These are phyloP conservation scores for Fusarium sp. DNA, from an alignment of 2,329 filamentous ascomycete species.

Conservation along the genomic window DNA sequence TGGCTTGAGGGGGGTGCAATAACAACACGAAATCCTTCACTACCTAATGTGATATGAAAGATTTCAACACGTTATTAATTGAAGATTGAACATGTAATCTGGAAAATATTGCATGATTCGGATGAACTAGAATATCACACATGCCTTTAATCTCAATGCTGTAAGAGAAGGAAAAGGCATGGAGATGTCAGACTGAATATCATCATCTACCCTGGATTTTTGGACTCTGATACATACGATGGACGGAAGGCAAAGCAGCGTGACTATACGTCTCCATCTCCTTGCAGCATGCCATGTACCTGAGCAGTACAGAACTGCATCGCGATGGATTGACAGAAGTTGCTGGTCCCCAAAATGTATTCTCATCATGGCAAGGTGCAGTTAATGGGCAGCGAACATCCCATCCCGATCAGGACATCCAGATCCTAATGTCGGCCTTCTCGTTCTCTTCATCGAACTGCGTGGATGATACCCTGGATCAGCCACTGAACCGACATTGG, in stretches of 20 bases:
- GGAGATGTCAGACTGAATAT: not conserved
- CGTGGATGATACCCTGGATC: slow-evolving; percentile 28
- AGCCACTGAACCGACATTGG: slow-evolving; percentile 37
- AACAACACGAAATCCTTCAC: not conserved
- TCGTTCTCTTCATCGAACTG: slow-evolving; percentile 32
- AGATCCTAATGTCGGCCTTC: slow-evolving; percentile 34
- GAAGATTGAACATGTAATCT: not conserved
- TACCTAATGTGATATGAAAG: not conserved
- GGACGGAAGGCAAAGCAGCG: slow-evolving; percentile 8
- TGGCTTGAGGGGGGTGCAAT: not conserved
- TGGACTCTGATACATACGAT: slow-evolving; percentile 9
- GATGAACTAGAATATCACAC: not conserved
- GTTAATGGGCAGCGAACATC: slow-evolving; percentile 9
- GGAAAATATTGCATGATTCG: not conserved
- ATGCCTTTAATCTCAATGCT: not conserved
- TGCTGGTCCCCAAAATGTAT: not conserved
- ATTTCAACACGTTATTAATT: not conserved
- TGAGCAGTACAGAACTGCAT: not conserved
- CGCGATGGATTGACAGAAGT: not conserved
- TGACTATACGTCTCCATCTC: slow-evolving; percentile 14
- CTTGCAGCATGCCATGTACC: slow-evolving; percentile 11
- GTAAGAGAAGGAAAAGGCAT: not conserved
- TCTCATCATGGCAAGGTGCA: slow-evolving; percentile 9
- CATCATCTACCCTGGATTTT: not conserved
- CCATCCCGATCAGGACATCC: slow-evolving; percentile 21